Evolutionary conservation across 2,329 filamentous ascomycete species (phyloP).

Genomic region (Clonostachys sp.): DNA sequence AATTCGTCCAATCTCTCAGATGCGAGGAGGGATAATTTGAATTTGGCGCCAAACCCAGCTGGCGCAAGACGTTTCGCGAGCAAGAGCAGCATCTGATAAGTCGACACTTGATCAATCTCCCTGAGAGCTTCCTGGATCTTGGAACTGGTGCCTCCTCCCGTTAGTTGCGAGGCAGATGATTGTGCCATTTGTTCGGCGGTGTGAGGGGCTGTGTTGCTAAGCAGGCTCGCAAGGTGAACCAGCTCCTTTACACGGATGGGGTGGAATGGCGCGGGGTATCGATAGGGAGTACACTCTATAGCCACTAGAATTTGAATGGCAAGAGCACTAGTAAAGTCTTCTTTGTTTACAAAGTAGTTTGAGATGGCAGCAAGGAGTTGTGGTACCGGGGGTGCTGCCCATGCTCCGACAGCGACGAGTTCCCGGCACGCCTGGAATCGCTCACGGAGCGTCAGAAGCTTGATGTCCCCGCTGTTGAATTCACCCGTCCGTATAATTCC

Average conservation of each 20-base stretch:
- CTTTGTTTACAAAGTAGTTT: constrained; percentile 30
- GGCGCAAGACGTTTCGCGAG: constrained; percentile 38
- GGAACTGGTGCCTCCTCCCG: constrained; percentile 10
- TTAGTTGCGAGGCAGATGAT: not conserved
- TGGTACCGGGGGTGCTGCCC: constrained; percentile 45
- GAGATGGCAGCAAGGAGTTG: constrained; percentile 37
- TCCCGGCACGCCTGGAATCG: constrained; percentile 14
- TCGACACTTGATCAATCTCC: constrained; percentile 44
- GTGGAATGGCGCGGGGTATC: constrained; percentile 43
- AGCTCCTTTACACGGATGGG: constrained; percentile 44
- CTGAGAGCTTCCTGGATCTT: constrained; percentile 22
- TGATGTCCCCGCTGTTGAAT: not conserved
- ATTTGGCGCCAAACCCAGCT: constrained; percentile 35
- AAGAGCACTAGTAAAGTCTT: constrained; percentile 24
- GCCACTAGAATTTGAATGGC: constrained; percentile 42
- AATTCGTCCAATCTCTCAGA: constrained; percentile 44
- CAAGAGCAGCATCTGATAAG: constrained; percentile 47
- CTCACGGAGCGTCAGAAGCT: not conserved
- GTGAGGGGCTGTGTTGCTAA: constrained; percentile 42
- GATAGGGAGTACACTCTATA: constrained; percentile 43
- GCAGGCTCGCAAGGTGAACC: constrained; percentile 44
- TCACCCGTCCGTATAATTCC: not conserved
- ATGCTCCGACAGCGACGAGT: constrained; percentile 23
- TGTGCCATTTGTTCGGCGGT: constrained; percentile 10
- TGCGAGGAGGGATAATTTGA: constrained; percentile 36